These are phyloP conservation scores for Rhodotorula glutinis DNA, from an alignment of 1,284 basidiomycete genomes.

Conservation along the genomic window DNA sequence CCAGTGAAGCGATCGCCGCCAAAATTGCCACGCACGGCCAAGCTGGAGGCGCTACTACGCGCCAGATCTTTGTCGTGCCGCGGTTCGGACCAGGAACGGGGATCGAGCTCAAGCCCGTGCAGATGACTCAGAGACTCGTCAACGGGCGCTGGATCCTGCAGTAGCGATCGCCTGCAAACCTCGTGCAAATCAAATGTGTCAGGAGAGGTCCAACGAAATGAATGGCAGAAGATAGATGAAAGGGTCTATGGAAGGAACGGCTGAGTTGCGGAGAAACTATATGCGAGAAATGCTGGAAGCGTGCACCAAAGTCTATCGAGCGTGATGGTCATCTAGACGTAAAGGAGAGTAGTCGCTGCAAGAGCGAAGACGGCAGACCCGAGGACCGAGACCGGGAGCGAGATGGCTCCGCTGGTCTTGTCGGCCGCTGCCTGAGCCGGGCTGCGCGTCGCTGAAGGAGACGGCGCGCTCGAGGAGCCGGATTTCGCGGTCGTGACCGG, in stretches of 20 bases:
- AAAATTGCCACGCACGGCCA: slow-evolving; percentile 36
- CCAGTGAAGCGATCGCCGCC: slow-evolving; percentile 49
- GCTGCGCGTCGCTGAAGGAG: neutral
- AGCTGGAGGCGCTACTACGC: slow-evolving; percentile 50
- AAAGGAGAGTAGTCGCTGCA: neutral
- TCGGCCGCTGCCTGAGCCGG: neutral
- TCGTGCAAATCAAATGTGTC: no score
- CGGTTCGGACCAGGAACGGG: slow-evolving; percentile 70
- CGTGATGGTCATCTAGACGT: neutral
- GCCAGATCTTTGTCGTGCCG: slow-evolving; percentile 64
- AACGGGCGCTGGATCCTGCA: slow-evolving; percentile 50
- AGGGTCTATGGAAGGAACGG: neutral
- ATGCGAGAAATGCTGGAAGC: neutral
- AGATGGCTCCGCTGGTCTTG: neutral
- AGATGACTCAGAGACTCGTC: slow-evolving; percentile 52
- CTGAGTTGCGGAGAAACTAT: neutral
- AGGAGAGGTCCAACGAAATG: no score
- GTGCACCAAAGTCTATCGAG: neutral
- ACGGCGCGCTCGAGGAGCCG: neutral
- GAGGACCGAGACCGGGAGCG: no score
- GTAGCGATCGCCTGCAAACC: neutral
- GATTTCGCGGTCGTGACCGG: neutral
- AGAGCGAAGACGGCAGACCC: no score
- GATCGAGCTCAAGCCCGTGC: slow-evolving; percentile 79
- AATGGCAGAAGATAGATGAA: no score